Conservation (phyloP, 2,329 filamentous ascomycete genomes). For the Sphaerulina vaccinii region DNA sequence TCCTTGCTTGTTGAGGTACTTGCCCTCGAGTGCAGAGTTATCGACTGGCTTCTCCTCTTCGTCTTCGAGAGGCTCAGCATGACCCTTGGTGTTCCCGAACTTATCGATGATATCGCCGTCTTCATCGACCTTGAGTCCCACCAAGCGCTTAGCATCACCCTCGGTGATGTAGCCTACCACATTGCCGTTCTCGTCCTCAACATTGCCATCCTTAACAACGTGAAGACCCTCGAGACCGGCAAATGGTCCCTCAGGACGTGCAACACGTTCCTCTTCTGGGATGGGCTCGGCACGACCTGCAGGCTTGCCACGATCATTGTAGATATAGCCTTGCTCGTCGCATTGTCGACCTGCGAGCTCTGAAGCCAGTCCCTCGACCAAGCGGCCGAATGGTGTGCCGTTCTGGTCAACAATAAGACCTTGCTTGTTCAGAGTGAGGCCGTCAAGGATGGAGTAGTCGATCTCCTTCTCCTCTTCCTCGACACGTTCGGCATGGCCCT, state of each 20-base stretch:
- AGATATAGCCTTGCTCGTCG: constrained; percentile 56
- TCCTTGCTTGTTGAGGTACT: constrained; percentile 59
- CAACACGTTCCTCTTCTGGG: constrained; percentile 56
- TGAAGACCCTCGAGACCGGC: constrained; percentile 64
- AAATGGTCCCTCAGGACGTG: constrained; percentile 64
- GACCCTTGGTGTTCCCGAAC: constrained; percentile 64
- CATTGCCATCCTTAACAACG: constrained; percentile 67
- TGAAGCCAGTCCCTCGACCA: constrained; percentile 57
- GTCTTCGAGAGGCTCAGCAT: constrained; percentile 56
- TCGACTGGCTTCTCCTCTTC: constrained; percentile 43
- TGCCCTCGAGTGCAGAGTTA: constrained; percentile 55
- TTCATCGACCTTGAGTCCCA: constrained; percentile 73
- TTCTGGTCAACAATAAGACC: constrained; percentile 56
- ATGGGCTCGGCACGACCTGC: constrained; percentile 59
- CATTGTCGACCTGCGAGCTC: constrained; percentile 57
- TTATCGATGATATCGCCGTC: constrained; percentile 80
- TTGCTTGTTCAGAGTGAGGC: constrained; percentile 57
- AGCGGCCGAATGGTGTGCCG: constrained; percentile 55
- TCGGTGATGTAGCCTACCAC: constrained; percentile 69
- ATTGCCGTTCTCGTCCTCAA: constrained; percentile 76
- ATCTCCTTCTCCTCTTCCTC: constrained; percentile 42
- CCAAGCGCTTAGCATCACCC: constrained; percentile 70
- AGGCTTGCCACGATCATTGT: constrained; percentile 56
- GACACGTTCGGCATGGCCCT: constrained; percentile 60
- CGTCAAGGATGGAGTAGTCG: constrained; percentile 55